Evolutionary conservation across 2,329 filamentous ascomycete genomes (phyloP), one percentile per base, ranked within the genome.

Genomic region (Arachnomyces sp.): DNA sequence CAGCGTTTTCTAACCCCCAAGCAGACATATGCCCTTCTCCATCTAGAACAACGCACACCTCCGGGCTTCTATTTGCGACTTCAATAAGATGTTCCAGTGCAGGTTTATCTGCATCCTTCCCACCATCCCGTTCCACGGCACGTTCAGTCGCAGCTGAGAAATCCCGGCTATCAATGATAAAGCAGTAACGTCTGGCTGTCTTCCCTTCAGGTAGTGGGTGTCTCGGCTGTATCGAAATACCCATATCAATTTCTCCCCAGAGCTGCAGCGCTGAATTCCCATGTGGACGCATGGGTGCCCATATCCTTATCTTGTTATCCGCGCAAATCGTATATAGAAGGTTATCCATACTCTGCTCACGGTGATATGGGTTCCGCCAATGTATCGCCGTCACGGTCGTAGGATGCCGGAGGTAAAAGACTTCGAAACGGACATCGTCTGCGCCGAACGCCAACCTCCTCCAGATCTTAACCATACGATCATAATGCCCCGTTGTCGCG

Each of bases 391-490:
- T 90, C n/a, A 98, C 80, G 1, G 82, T 66, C 17, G 77, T 73
- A 1, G 87, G 86, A 59, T 98, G 92, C n/a, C 80, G 73, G 2
- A 98, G 77, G 62, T 96, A 96, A 18, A 82, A 81, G 53, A 94
- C 82, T 53, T 96, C 90, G 62, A 96, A 96, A 42, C 84, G 76
- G 30, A 87, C 83, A 51, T 93, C 84, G 43, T 87, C 82, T 1
- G 79, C 75, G 11, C 87, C 87, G 57, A 90, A 95, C 7, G 84
- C 84, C 16, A 94, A 69, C 39, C 90, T 77, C 47, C 88, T 79
- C 92, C 93, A 98, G 52, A 96, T 77, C 65, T 98, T 96, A 50
- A 94, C 80, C 14, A 96, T 68, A 38, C 82, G 75, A 61, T 96
- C 92, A 56, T 86, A 78, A 36, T 73, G 69, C 31, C 87, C 84